Evolutionary conservation across 257 asterid species (phyloP), one percentile per base, ranked within the genome.

Genomic region (Agastache rugosa): DNA sequence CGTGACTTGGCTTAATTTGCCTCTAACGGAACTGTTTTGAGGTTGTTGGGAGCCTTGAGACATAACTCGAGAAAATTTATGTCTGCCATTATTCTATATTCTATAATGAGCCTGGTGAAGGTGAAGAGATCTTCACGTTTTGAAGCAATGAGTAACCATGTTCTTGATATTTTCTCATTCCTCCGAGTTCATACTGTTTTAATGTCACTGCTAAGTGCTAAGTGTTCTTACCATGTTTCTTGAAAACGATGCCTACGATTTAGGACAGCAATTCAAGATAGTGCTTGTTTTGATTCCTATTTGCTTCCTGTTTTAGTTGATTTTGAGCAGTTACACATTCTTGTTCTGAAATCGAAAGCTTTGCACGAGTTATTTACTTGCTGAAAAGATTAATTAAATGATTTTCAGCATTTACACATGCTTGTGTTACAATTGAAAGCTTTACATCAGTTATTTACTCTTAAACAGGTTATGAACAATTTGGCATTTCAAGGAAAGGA

Each of bases 401-500:
- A 65, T 71, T 53, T 51, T 27, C 47, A 19, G 61, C 48, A 14
- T 9, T 19, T 11, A 12, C 42, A 14, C 22, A 15, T 67, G 25
- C 77, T 20, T 64, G 48, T 42, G 64, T 17, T 59, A 22, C 44
- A 60, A 19, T 58, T 69, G 5, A 67, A 42, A 75, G 25, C 45
- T 20, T 77, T 66, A 31, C 39, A 50, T 31, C 53, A 23, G 37
- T 73, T 58, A 50, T 50, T 71, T 74, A 31, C 73, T 41, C 67
- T 34, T 50, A 11, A 81, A 56, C 84, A 95, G 99, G 97, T 68
- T 95, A 90, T 42, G 94, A 86, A 71, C 98, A 89, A 77, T 92
- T 92, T 71, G 99, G 99, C 70, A 85, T 87, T 63, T 95, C 99
- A 48, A 86, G 99, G 78, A 92, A 91, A 84, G 99, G 99, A 55